These are phyloP conservation scores for Rhododendron henanense DNA, from an alignment of 148 eudicot species.

Conservation along the genomic window DNA sequence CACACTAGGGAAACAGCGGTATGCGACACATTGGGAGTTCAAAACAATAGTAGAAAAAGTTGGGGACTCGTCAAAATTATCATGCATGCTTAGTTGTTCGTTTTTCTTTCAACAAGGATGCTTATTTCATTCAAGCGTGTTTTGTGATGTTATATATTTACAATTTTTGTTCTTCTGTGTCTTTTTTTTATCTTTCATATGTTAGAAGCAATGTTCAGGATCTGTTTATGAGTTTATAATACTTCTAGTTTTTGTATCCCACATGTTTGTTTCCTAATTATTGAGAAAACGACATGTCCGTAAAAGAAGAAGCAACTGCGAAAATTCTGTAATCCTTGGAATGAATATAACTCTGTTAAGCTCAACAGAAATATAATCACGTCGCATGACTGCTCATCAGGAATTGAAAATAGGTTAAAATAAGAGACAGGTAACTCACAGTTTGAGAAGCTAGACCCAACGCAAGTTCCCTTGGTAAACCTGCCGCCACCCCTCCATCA, in stretches of 20 bases:
- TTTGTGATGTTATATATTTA: not conserved
- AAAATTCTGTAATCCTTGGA: not conserved
- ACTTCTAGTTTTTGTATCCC: not conserved
- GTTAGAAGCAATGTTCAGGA: not conserved
- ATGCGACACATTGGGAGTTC: not conserved
- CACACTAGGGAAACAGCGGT: not conserved
- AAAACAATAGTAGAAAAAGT: not conserved
- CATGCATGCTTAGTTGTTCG: not conserved
- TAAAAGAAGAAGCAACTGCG: not conserved
- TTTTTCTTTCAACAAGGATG: not conserved
- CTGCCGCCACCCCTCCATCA: conserved; percentile 99
- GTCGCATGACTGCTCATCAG: not conserved
- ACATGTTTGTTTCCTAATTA: not conserved
- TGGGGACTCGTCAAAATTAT: not conserved
- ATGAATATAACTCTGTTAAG: not conserved
- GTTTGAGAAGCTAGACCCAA: conserved; percentile 91
- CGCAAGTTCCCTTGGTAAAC: conserved; percentile 86
- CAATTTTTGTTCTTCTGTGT: not conserved
- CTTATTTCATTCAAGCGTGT: not conserved
- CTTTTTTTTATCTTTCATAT: not conserved
- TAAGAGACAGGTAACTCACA: conserved; percentile 39
- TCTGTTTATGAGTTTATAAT: not conserved
- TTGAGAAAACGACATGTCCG: not conserved
- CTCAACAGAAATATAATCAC: not conserved
- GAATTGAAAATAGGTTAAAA: not conserved